Percentiles rank a stretch among this genome's conserved stretches.
Evolutionary conservation across 2,329 filamentous ascomycete genomes (phyloP).

Genomic region (Torrubiellomyces zombiae): DNA sequence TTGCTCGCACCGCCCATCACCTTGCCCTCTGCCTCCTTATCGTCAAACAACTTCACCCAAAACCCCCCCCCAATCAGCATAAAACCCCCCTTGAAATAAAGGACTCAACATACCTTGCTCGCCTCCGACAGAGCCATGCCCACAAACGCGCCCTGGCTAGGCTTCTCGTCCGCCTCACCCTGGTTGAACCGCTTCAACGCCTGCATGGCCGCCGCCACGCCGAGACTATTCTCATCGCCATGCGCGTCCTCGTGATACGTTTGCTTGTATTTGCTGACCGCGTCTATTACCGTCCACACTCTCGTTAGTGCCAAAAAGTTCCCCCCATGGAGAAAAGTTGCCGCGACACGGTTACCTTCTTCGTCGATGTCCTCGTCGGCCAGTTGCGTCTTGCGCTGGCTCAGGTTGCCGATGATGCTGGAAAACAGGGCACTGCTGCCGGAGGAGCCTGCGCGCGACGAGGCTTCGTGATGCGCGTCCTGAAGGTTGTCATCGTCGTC

Average conservation of each 20-base stretch:
- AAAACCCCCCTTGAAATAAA: neutral
- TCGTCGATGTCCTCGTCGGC: slow-evolving; percentile 32
- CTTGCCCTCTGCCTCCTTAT: slow-evolving; percentile 36
- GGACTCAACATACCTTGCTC: slow-evolving; percentile 40
- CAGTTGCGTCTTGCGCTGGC: slow-evolving; percentile 31
- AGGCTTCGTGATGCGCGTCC: slow-evolving; percentile 30
- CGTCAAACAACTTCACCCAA: slow-evolving; percentile 38
- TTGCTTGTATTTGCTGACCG: slow-evolving; percentile 58
- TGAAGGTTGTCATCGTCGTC: slow-evolving; percentile 31
- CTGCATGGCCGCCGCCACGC: slow-evolving; percentile 64
- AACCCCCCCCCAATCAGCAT: neutral
- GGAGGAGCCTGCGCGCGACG: slow-evolving; percentile 26
- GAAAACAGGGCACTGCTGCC: slow-evolving; percentile 33
- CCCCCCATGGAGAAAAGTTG: too few species aligned
- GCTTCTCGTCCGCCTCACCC: slow-evolving; percentile 27
- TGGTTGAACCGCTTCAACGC: slow-evolving; percentile 64
- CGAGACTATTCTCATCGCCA: slow-evolving; percentile 36
- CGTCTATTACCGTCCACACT: slow-evolving; percentile 26
- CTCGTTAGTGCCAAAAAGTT: slow-evolving; percentile 1
- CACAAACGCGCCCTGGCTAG: slow-evolving; percentile 62
- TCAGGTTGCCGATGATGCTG: slow-evolving; percentile 27
- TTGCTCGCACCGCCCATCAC: slow-evolving; percentile 49
- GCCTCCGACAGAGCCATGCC: slow-evolving; percentile 80
- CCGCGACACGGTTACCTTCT: slow-evolving; percentile 30
- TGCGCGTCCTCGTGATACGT: slow-evolving; percentile 42